A percentile compares a stretch with the other conserved stretches of the same genome.
Conservation (phyloP, 805 yeast species). For the Yamadazyma scolyti region DNA sequence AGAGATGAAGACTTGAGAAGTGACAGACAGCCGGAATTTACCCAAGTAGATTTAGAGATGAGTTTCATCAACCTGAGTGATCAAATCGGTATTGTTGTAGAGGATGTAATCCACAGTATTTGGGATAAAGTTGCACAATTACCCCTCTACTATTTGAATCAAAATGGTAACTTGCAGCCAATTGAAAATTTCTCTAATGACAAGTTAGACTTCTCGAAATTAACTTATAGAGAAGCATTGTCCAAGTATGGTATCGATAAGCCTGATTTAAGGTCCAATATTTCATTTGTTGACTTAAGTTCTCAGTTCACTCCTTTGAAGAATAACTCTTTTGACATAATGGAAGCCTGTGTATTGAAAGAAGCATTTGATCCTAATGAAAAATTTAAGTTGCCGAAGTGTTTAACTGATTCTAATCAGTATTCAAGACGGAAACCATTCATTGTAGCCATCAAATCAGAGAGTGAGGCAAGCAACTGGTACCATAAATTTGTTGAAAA, state of each 20-base stretch:
- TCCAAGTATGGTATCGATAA: slow-evolving; percentile 84
- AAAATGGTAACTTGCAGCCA: slow-evolving; percentile 17
- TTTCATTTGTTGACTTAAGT: slow-evolving; percentile 50
- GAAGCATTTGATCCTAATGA: slow-evolving; percentile 34
- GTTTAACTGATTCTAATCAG: slow-evolving; percentile 35
- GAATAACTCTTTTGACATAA: slow-evolving; percentile 49
- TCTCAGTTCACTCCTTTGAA: slow-evolving; percentile 29
- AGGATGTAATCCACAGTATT: slow-evolving; percentile 47
- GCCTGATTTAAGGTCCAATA: slow-evolving; percentile 76
- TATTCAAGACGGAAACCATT: slow-evolving; percentile 60
- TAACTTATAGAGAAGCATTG: slow-evolving; percentile 70
- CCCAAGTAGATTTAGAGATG: slow-evolving; percentile 96
- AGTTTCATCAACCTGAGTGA: slow-evolving; percentile 68
- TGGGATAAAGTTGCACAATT: slow-evolving; percentile 50
- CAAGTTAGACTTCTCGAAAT: slow-evolving; percentile 28
- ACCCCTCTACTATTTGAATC: slow-evolving; percentile 35
- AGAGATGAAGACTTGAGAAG: slow-evolving; percentile 93
- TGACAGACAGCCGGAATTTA: slow-evolving; percentile 97
- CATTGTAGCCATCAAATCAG: slow-evolving; percentile 46
- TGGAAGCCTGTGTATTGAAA: slow-evolving; percentile 69
- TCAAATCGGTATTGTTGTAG: slow-evolving; percentile 62
- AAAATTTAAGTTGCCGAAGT: slow-evolving; percentile 30
- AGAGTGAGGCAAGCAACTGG: slow-evolving; percentile 44
- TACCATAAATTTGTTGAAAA: slow-evolving; percentile 29
- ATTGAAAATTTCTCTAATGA: slow-evolving; percentile 8